Conservation (phyloP, 148 eudicot genomes). For the Cornus suecica region DNA sequence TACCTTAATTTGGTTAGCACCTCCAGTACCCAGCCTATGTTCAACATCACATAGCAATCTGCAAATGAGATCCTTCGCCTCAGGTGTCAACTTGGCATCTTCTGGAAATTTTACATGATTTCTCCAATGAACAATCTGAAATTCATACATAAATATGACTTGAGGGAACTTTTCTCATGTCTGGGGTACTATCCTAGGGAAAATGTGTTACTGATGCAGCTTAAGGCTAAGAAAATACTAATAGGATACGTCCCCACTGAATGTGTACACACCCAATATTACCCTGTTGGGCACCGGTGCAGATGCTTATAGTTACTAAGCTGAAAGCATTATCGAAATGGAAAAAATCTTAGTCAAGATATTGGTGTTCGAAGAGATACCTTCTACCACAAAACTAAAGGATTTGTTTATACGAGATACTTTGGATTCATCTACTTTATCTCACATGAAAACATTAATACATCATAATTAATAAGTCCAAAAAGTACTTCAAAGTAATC, state of each 20-base stretch:
- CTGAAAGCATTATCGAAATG: not conserved
- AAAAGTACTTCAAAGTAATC: not conserved
- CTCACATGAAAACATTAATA: not conserved
- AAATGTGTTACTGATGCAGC: not conserved
- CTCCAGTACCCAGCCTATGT: conserved; percentile 84
- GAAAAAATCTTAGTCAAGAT: not conserved
- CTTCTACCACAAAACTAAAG: not conserved
- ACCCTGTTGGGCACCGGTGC: not conserved
- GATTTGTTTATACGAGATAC: not conserved
- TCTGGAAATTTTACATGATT: conserved; percentile 89
- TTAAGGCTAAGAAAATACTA: not conserved
- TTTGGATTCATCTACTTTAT: not conserved
- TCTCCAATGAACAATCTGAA: conserved; percentile 95
- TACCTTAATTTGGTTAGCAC: conserved; percentile 88
- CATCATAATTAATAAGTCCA: not conserved
- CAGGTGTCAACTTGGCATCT: conserved; percentile 64
- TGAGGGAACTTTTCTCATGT: conserved; percentile 11
- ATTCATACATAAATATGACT: conserved; percentile 8
- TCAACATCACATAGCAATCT: conserved; percentile 94
- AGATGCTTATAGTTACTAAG: not conserved
- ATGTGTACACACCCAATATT: no score
- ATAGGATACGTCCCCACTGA: no score
- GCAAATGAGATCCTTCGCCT: conserved; percentile 91
- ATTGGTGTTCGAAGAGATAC: not conserved
- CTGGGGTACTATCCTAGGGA: not conserved